Base-by-base conservation (phyloP, 2,329 filamentous ascomycete genomes). In the Chaetomiaceae sp. region DNA sequence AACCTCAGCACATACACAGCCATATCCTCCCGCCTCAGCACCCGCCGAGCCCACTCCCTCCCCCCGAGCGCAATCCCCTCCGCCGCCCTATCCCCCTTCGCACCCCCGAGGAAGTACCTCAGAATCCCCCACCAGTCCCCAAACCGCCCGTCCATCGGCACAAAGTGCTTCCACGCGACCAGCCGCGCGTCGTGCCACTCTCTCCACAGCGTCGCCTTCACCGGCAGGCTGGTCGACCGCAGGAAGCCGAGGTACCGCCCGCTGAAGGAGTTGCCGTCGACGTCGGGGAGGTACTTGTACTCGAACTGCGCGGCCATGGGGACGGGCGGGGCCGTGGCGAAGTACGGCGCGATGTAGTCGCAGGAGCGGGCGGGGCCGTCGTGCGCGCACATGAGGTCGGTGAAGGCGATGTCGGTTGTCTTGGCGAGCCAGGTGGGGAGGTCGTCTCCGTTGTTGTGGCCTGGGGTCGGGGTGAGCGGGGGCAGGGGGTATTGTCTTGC, bases 151-250 rank as follows among this genome's bases (percentile, higher is more conserved):
- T 90, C 86, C 78, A 92, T 84, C 14, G 89, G 89, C 2, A 90
- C 84, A 62, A 89, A 92, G 68, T 94, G 89, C 62, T 82, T 82
- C 88, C 89, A 94, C 0, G 86, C 77, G 2, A 89, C 73, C 1
- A 92, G 73, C 2, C 88, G 77, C 40, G 78, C 79, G 65, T 91
- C 87, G 64, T 91, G 88, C 89, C 88, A 94, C 66, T 94, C 89
- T 18, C 80, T 77, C 70, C 85, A 94, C 20, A 92, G 73, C 0
- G 88, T 90, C 5, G 85, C 81, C 71, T 92, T 94, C 70, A 94
- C 81, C 0, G 86, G 86, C 8, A 91, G 67, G 14, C 80, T 84
- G 2, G 81, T 87, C 27, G 82, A 87, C 30, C 79, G 75, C 21
- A 92, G 71, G 66, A 91, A 90, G 0, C 79, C 81, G 4, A 84